Percentiles rank a stretch among this genome's conserved stretches.
Evolutionary conservation across 257 asterid species (phyloP).

Genomic region (Solanum sejunctum): DNA sequence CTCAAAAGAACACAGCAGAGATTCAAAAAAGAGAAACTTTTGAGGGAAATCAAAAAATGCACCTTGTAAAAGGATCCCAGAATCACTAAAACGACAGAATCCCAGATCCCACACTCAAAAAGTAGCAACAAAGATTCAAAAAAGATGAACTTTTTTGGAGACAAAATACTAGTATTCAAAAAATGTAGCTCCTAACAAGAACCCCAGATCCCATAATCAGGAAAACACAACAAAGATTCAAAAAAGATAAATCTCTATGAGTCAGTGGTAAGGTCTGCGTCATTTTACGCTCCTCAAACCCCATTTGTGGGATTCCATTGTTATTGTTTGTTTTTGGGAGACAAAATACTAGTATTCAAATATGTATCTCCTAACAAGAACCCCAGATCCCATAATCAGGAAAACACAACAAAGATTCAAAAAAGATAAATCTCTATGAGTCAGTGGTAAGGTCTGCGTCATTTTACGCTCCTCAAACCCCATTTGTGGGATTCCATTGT

Average conservation of each 20-base stretch:
- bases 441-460: too few species aligned
- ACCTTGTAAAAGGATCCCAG: not conserved
- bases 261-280: too few species aligned
- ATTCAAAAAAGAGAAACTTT: not conserved
- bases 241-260: not conserved
- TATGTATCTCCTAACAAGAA: not conserved
- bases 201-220: not conserved
- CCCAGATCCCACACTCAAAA: not conserved
- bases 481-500: too few species aligned
- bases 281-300: too few species aligned
- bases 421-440: too few species aligned
- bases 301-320: too few species aligned
- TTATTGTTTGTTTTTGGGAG: not conserved
- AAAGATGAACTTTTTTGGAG: not conserved
- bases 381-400: not conserved
- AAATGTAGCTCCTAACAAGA: not conserved
- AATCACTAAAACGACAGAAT: not conserved
- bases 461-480: too few species aligned
- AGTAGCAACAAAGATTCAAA: not conserved
- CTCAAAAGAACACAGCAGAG: not conserved
- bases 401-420: not conserved
- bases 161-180: not conserved
- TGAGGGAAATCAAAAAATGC: not conserved
- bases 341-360: not conserved
- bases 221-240: not conserved